Evolutionary conservation across 306 rosid genomes (phyloP).

Genomic region (Corylus americana): DNA sequence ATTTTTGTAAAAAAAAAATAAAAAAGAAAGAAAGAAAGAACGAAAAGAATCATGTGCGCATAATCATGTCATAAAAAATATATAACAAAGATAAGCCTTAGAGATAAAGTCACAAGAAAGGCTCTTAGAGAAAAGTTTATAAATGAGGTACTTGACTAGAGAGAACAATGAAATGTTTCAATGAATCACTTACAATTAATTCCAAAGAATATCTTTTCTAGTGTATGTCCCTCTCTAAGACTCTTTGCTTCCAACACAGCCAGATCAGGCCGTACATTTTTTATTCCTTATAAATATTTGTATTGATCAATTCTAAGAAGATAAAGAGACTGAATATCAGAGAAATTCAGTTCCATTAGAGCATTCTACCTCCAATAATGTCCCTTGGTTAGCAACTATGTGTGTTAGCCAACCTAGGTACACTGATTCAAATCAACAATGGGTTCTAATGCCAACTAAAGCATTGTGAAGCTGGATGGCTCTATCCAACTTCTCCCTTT

Average conservation of each 20-base stretch:
- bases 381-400: background rate
- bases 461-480: background rate
- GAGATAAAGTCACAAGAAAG: background rate
- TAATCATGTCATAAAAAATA: background rate
- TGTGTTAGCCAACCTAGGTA: background rate
- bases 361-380: background rate
- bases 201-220: background rate
- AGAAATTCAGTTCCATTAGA: background rate
- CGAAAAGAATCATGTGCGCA: background rate
- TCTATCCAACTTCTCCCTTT: background rate
- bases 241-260: background rate
- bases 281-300: background rate
- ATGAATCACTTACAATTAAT: background rate
- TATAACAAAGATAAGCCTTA: background rate
- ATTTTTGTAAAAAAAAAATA: background rate
- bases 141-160: background rate
- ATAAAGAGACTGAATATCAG: background rate
- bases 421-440: background rate
- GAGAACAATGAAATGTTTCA: background rate
- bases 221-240: constrained; percentile 3
- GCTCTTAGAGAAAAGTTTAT: background rate
- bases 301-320: background rate
- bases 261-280: background rate
- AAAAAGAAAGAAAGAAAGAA: background rate
- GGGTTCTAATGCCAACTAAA: background rate